These are phyloP conservation scores for Oryza longistaminata DNA, from an alignment of 176 grass and related monocot species.

Conservation along the genomic window DNA sequence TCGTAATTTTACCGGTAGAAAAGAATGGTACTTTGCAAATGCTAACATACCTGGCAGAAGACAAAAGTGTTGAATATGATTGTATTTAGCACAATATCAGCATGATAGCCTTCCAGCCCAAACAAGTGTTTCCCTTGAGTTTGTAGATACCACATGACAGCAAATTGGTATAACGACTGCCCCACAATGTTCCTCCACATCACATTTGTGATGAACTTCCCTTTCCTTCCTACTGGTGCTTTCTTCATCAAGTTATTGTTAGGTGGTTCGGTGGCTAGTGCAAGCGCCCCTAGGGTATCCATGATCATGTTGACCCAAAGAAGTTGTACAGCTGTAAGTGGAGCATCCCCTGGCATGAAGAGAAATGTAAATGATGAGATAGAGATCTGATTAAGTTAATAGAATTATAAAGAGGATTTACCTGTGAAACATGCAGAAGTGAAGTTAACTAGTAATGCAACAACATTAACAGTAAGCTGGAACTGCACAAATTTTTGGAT, in stretches of 20 bases:
- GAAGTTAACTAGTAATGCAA: conserved; percentile 85
- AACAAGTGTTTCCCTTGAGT: conserved; percentile 68
- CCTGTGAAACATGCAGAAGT: conserved; percentile 80
- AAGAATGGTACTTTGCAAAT: not conserved
- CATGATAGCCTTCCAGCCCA: conserved; percentile 51
- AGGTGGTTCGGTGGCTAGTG: conserved; percentile 87
- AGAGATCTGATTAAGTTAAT: not conserved
- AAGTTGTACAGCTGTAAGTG: conserved; percentile 85
- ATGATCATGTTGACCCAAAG: conserved; percentile 99
- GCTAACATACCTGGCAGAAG: conserved; percentile 80
- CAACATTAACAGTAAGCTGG: conserved; percentile 84
- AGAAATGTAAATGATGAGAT: not conserved
- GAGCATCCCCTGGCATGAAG: conserved; percentile 63
- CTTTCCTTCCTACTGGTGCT: conserved; percentile 68
- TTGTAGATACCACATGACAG: conserved; percentile 84
- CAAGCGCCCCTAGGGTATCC: conserved; percentile 92
- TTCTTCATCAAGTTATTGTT: conserved; percentile 78
- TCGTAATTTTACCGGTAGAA: not conserved
- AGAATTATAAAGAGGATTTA: conserved; percentile 31
- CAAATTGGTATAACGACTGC: conserved; percentile 76
- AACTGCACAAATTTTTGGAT: conserved; percentile 99
- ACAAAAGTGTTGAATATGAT: conserved; percentile 95
- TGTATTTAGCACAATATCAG: conserved; percentile 70
- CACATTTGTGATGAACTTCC: conserved; percentile 75
- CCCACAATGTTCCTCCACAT: conserved; percentile 96